Evolutionary conservation across 805 yeast species (phyloP).

Genomic region (Ogataea nakhonphanomensis): DNA sequence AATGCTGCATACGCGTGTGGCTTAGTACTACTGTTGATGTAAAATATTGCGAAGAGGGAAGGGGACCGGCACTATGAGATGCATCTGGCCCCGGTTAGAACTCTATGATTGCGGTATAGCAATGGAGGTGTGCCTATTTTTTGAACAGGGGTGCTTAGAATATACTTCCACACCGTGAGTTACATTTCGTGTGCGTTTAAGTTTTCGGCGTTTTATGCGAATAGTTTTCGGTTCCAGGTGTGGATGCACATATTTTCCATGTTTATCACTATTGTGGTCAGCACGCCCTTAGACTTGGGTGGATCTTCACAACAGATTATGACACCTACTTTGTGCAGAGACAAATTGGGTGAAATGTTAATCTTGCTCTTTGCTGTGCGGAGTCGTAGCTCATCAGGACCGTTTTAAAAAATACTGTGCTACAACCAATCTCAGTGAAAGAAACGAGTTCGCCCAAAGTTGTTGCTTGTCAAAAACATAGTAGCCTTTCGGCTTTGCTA

Average conservation of each 20-base stretch:
- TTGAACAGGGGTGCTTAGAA: too few relatives aligned
- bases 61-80: too few relatives aligned
- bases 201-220: neutral
- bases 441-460: neutral
- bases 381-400: too few relatives aligned
- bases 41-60: neutral
- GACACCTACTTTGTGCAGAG: too few relatives aligned
- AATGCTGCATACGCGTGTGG: conserved; percentile 1
- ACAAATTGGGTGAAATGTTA: too few relatives aligned
- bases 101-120: too few relatives aligned
- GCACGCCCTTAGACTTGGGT: neutral
- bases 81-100: neutral
- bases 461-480: neutral
- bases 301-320: too few relatives aligned
- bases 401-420: too few relatives aligned
- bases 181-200: neutral
- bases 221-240: neutral
- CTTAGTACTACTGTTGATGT: neutral
- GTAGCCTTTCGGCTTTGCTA: too few relatives aligned
- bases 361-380: too few relatives aligned
- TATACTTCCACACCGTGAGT: neutral
- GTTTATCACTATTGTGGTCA: neutral
- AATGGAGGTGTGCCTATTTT: too few relatives aligned
- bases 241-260: neutral
- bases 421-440: too few relatives aligned